Evolutionary conservation across 192 early-diverging fungal species (phyloP), one percentile per base, ranked within the genome.

Genomic region (Piromyces finnis): DNA sequence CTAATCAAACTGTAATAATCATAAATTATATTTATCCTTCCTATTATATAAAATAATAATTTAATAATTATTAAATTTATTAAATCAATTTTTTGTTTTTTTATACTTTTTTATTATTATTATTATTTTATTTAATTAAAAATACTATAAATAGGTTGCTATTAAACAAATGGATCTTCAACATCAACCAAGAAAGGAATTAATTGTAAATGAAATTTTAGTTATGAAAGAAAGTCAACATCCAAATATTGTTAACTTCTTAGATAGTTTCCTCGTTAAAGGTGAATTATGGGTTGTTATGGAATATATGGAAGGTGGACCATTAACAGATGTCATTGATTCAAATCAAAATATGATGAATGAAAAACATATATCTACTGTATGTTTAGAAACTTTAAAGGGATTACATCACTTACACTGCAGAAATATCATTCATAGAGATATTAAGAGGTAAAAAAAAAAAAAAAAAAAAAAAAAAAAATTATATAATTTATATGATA

Each of bases 181-280:
- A 15, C 30, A 30, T 78, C 78, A 78, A 78, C 78, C 78, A 32
- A 30, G 78, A 78, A 78, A 78, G 13, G 78, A 78, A 32, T 78
- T 78, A 32, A 78, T 78, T 32, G 32, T 78, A 14, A 78, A 78
- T 15, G 78, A 78, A 78, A 78, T 78, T 32, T 32, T 78, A 32
- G 32, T 78, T 32, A 78, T 78, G 78, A 78, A 78, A 35, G 78
- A 78, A 78, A 78, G 32, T 78, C 78, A 78, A 78, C 77, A 78
- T 78, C 77, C 77, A 78, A 78, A 78, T 78, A 29, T 78, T 29
- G 77, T 78, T 29, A 78, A 78, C 32, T 78, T 32, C 32, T 78
- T 78, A 78, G 78, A 78, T 78, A 78, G 78, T 78, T 78, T 78
- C 32, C 15, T 78, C 1, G 78, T 78, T 14, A 78, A 78, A 16